Evolutionary conservation across 768 basidiomycete genomes (phyloP), one percentile per base, ranked within the genome.

Genomic region (Phaeolepiota aurea): DNA sequence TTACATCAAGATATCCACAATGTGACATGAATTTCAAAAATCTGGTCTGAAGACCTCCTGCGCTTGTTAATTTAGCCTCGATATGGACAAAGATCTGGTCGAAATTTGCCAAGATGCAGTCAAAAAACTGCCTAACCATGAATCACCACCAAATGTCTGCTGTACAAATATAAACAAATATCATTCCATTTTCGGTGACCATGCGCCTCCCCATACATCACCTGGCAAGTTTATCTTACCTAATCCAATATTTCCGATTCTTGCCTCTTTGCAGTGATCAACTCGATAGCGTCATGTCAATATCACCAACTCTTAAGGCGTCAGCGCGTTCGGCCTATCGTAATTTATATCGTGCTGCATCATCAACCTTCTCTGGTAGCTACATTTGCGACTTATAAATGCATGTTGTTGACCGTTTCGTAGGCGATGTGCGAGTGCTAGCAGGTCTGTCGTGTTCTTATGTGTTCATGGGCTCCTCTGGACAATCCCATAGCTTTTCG

Each of bases 301-400:
- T 82, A 38, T 57, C 79, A n/a, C 62, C 69, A 2, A 55, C 64
- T 12, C 69, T 88, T 30, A 71, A 63, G 52, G 77, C 82, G 21
- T 70, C 76, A 7, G 82, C 82, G 14, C 76, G 87, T 35, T 70
- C 86, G 21, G 82, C 82, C 12, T 91, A 91, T 52, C 74, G 87
- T 22, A 66, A 75, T 50, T 61, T 88, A 3, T 76, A 79, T 48
- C 70, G 87, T 31, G 79, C 85, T 0, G 75, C 85, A 1, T 57
- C 74, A 4, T 53, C 61, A 9, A 87, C 85, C 0, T 91, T 91
- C 54, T 40, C 69, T 43, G 87, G 84, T 74, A 51, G 23, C 54
- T 54, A 13, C 3, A 18, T 13, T 18, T 35, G 35, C 32, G 16
- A 32, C 19, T 22, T 40, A n/a, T 11, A 14, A 0, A 15, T 22